Evolutionary conservation across 2,329 filamentous ascomycete species (phyloP), one percentile per base, ranked within the genome.

Genomic region (Incumbomyces delicatus): DNA sequence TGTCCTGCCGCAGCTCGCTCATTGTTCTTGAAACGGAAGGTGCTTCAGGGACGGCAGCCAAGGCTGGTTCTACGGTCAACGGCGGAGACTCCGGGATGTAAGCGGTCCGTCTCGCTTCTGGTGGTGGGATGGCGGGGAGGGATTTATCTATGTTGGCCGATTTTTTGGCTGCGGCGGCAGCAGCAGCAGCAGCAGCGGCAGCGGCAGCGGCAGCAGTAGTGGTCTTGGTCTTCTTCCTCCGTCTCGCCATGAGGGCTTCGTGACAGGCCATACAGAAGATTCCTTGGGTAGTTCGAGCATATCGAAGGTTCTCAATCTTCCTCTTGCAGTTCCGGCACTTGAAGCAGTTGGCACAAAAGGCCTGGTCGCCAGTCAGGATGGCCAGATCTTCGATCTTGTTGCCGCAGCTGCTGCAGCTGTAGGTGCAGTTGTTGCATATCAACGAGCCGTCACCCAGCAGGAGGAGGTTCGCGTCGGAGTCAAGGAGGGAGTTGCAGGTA

Each of bases 211-310:
- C 8, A 8, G 22, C 22, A 27, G 22, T 8, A 27, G 22, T 27
- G 22, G 22, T 27, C 22, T 27, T 27, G 22, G 35, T 76, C 73
- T 44, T 81, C 69, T 96, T 95, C 60, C 87, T 78, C 54, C 90
- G 78, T 53, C 90, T 77, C 41, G 90, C 87, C 88, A 96, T 96
- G 44, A 98, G 70, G 22, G 87, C 92, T 67, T 98, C 92, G 62
- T 98, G 92, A 64, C 92, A 98, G 61, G 83, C 88, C 92, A 98
- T 98, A 70, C 92, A 98, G 63, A 98, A 96, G 58, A 98, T 98
- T 50, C 92, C 92, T 66, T 96, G 92, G 6, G 90, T 95, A 1
- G 92, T 98, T 61, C 92, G 81, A 46, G 92, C 92, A 78, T 96
- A 98, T 64, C 90, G 83, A 54, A 98, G 74, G 64, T 98, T 98